Evolutionary conservation across 768 basidiomycete genomes (phyloP).

Genomic region (Mrakia blollopis): DNA sequence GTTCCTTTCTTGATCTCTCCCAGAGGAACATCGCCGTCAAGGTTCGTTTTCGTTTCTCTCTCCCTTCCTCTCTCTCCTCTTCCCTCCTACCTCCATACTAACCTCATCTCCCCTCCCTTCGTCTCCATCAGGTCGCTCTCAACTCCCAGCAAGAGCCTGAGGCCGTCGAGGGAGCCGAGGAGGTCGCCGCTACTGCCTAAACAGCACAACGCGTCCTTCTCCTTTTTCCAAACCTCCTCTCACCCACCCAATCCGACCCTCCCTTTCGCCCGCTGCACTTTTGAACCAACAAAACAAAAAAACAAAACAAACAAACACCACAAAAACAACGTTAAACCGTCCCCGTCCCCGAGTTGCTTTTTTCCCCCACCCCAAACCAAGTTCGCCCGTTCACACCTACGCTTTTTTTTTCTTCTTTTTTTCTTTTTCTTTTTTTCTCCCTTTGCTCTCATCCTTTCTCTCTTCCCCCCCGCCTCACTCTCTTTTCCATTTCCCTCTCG

Average conservation of each 20-base stretch:
- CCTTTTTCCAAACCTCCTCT: not conserved
- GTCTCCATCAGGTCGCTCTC: slow-evolving; percentile 59
- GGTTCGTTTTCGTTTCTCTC: slow-evolving; percentile 31
- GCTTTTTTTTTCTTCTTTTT: too few relatives aligned
- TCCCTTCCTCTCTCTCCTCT: not conserved
- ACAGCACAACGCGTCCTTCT: not conserved
- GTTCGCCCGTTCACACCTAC: not conserved
- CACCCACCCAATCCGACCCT: not conserved
- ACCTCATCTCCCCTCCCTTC: not conserved
- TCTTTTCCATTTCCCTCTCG: too few relatives aligned
- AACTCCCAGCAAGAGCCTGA: slow-evolving; percentile 58
- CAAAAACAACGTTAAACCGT: not conserved
- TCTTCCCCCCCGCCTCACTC: too few relatives aligned
- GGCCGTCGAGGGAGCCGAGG: slow-evolving; percentile 16
- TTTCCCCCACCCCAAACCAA: too few relatives aligned
- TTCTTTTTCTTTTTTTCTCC: too few relatives aligned
- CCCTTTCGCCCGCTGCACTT: not conserved
- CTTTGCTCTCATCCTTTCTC: too few relatives aligned
- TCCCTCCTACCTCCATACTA: not conserved
- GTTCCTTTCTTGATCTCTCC: too few relatives aligned
- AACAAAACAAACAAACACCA: not conserved
- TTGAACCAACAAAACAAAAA: not conserved
- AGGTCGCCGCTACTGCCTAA: slow-evolving; percentile 16
- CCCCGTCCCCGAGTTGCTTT: not conserved
- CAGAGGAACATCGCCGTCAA: slow-evolving; percentile 78